Percentiles rank a stretch among this genome's conserved stretches.
Evolutionary conservation across 192 early-diverging fungal species (phyloP).

Genomic region (Diversispora eburnea): DNA sequence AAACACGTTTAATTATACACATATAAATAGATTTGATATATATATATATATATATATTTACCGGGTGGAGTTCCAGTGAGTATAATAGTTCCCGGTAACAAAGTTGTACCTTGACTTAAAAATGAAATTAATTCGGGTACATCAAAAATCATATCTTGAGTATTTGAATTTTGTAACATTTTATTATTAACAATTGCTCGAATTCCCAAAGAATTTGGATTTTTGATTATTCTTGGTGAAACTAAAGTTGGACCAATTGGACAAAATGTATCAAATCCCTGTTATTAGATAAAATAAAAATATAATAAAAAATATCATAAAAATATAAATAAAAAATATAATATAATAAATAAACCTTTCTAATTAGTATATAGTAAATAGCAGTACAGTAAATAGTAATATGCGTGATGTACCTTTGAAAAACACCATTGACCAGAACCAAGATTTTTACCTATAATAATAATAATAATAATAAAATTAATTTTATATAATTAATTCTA

Average conservation of each 20-base stretch:
- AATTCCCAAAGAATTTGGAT: constrained; percentile 50
- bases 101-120: constrained; percentile 58
- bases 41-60: background rate
- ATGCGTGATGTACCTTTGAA: constrained; percentile 38
- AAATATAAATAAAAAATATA: background rate
- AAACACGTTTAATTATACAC: constrained; percentile 11
- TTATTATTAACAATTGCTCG: constrained; percentile 42
- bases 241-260: constrained; percentile 57
- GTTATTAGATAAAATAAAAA: background rate
- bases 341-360: too few species aligned
- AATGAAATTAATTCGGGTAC: constrained; percentile 52
- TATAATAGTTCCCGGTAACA: constrained; percentile 54
- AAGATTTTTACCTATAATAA: constrained; percentile 26
- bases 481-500: background rate
- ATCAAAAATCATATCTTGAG: constrained; percentile 57
- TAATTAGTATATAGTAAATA: background rate
- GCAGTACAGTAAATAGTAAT: too few species aligned
- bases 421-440: constrained; percentile 56
- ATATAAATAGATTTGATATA: too few species aligned
- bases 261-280: constrained; percentile 57
- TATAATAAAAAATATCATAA: background rate
- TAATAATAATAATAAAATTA: background rate
- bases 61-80: constrained; percentile 48
- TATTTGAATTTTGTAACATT: constrained; percentile 49
- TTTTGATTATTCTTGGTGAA: constrained; percentile 44